Conservation (phyloP, 2,329 filamentous ascomycete genomes). For the Cercospora sesami region DNA sequence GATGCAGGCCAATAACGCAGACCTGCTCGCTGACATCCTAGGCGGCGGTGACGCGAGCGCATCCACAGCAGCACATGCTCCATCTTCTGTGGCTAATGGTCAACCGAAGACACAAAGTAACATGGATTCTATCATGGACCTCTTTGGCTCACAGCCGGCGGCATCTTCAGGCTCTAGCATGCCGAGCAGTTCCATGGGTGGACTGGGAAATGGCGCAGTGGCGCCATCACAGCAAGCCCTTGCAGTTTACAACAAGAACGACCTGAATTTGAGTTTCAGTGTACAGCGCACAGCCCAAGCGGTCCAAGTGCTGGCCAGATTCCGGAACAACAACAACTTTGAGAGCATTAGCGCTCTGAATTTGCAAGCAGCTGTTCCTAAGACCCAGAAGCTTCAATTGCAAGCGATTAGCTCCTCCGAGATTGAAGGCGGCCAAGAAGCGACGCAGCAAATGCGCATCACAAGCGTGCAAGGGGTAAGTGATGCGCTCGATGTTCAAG, state of each 20-base stretch:
- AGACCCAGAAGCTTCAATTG: conserved; percentile 90
- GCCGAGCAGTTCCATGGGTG: conserved; percentile 46
- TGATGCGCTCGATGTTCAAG: conserved; percentile 35
- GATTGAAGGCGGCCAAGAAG: conserved; percentile 73
- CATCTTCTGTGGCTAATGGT: conserved; percentile 31
- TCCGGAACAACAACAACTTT: conserved; percentile 67
- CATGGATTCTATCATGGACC: conserved; percentile 76
- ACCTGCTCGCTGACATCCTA: conserved; percentile 88
- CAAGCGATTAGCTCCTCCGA: conserved; percentile 84
- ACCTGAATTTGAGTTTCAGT: conserved; percentile 75
- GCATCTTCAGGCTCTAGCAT: conserved; percentile 37
- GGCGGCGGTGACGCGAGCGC: conserved; percentile 62
- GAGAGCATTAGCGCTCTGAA: conserved; percentile 71
- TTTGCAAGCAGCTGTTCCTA: conserved; percentile 91
- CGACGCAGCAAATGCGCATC: conserved; percentile 87
- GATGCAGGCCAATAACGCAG: conserved; percentile 69
- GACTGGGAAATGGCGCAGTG: conserved; percentile 51
- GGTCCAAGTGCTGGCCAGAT: conserved; percentile 79
- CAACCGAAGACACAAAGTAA: conserved; percentile 38
- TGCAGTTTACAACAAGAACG: conserved; percentile 83
- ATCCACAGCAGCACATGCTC: conserved; percentile 46
- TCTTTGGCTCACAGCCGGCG: conserved; percentile 61
- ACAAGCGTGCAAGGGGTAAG: conserved; percentile 84
- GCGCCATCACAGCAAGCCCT: conserved; percentile 54
- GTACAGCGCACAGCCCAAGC: conserved; percentile 78